Evolutionary conservation across 1,139 yeast genomes (phyloP), one percentile per base, ranked within the genome.

Genomic region (Saccharomyces uvarum): DNA sequence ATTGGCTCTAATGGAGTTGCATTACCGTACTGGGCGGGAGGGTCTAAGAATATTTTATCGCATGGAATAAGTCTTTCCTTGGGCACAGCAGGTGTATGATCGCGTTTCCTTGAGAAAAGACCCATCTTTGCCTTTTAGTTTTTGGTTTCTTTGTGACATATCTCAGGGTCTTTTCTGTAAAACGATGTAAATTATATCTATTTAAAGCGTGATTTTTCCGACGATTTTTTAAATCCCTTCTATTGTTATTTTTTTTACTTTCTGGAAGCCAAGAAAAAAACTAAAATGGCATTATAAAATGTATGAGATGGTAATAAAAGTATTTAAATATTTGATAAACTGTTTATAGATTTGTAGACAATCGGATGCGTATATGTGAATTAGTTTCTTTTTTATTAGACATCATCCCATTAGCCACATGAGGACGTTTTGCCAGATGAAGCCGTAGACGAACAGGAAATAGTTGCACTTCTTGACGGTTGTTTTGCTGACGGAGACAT

Each of bases 391-490:
- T 27, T 31, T 11, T 2, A 26, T 41, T 24, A n/a, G 14, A 28
- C 26, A 6, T 61, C 59, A 70, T 24, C 75, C 72, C 67, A 81
- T 72, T 52, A 81, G 65, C 83, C 83, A 81, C 79, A 82, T 77
- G 51, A 80, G 68, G 8, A 75, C 61, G 54, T 87, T 80, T 73
- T 93, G 99, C 64, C 90, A 77, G 29, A 88, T 78, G 65, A 90
- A 90, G 9, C 96, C 84, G 72, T 93, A 93, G 49, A 87, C 77
- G 67, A 93, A 90, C 63, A 93, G 75, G 69, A 89, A 91, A 67
- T 89, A 93, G 60, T 89, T 85, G 60, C 97, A 82, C 53, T 89
- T 82, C 69, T 89, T 86, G 62, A 95, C 79, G 63, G 88, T 89
- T 50, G 82, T 81, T 52, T 83, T 80, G 53, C 84, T 79, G 59